Conservation (phyloP, 2,329 filamentous ascomycete species). For the Coniochaeta sp. region DNA sequence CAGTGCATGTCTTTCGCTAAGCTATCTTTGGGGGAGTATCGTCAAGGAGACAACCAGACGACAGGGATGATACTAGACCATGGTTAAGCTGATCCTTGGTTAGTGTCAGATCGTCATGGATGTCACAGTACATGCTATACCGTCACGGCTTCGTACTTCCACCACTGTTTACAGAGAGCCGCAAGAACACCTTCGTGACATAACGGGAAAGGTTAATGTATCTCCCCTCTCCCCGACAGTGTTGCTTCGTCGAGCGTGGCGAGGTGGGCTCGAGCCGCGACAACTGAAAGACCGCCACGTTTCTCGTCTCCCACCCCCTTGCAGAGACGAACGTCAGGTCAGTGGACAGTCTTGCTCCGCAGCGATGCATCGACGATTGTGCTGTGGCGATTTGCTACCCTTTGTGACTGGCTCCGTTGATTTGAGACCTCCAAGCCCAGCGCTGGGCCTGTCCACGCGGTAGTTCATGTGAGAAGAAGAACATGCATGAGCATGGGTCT, state of each 20-base stretch:
- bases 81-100: background rate
- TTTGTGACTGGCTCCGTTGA: background rate
- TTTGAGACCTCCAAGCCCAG: background rate
- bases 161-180: background rate
- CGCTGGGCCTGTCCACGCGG: background rate
- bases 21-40: background rate
- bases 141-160: background rate
- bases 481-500: background rate
- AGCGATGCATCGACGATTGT: background rate
- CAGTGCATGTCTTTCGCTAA: background rate
- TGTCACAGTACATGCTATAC: background rate
- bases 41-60: background rate
- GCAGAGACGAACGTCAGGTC: background rate
- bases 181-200: background rate
- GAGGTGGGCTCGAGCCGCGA: background rate
- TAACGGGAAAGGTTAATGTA: background rate
- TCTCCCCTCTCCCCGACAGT: background rate
- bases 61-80: background rate
- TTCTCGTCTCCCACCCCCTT: background rate
- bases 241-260: background rate
- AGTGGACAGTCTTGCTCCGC: background rate
- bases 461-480: constrained; percentile 1
- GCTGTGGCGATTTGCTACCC: background rate
- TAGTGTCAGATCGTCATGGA: background rate
- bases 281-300: constrained; percentile 2